Conservation (phyloP, 148 eudicot genomes). For the Amaranthus hypochondriacus region DNA sequence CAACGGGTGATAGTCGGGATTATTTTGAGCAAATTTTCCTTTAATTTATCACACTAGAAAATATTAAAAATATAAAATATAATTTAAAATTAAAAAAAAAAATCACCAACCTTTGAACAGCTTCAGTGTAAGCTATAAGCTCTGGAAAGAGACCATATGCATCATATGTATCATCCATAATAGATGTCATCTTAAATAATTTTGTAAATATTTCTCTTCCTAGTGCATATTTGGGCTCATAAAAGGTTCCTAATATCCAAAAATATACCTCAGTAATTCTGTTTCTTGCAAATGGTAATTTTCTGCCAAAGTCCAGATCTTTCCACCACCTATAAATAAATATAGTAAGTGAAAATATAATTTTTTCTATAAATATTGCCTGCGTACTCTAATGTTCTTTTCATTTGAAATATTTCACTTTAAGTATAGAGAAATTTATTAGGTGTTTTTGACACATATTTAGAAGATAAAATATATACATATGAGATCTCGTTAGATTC, state of each 20-base stretch:
- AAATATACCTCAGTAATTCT: constrained; percentile 39
- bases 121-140: constrained; percentile 27
- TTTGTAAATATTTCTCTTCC: constrained; percentile 29
- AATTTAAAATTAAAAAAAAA: neutral
- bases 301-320: constrained; percentile 11
- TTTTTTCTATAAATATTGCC: no score
- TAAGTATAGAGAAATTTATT: no score
- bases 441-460: no score
- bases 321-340: constrained; percentile 31
- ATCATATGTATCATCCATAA: constrained; percentile 49
- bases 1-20: no score
- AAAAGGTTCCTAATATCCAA: constrained; percentile 33
- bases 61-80: neutral
- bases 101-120: constrained; percentile 27
- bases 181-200: constrained; percentile 20
- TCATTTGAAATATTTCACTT: no score
- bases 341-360: neutral
- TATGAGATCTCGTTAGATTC: no score
- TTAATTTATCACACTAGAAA: no score
- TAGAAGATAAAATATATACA: no score
- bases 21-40: no score
- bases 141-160: constrained; percentile 41
- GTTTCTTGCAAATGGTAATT: constrained; percentile 31
- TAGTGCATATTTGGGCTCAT: constrained; percentile 34
- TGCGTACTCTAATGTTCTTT: no score